These are phyloP conservation scores for Syzygium oleosum DNA, from an alignment of 345 rosid species.

Conservation along the genomic window DNA sequence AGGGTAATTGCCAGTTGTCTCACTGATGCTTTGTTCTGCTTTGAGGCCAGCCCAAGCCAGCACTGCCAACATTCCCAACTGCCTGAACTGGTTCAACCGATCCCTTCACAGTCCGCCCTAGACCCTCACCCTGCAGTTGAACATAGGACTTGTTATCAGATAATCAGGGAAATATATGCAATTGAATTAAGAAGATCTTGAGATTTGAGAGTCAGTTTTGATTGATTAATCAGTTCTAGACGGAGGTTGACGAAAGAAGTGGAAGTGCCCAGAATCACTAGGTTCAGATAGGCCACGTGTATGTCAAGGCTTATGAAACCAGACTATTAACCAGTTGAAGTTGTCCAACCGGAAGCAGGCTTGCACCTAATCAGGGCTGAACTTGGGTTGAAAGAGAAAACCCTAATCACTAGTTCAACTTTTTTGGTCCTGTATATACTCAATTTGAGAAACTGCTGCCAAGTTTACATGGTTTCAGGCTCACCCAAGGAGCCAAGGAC, in stretches of 20 bases:
- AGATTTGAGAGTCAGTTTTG: neutral
- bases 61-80: slow-evolving; percentile 61
- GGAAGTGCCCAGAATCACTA: neutral
- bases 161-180: neutral
- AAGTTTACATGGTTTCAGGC: neutral
- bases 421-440: neutral
- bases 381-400: neutral
- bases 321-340: neutral
- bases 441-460: neutral
- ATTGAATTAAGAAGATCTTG: neutral
- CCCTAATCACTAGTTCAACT: neutral
- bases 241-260: neutral
- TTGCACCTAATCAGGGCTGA: neutral
- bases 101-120: slow-evolving; percentile 57
- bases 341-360: neutral
- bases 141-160: neutral
- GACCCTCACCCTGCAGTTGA: slow-evolving; percentile 59
- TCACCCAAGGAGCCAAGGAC: neutral
- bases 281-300: neutral
- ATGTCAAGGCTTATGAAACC: neutral
- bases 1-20: neutral
- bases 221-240: neutral
- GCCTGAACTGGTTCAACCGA: slow-evolving; percentile 59
- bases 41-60: slow-evolving; percentile 69
- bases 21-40: slow-evolving; percentile 19